These are phyloP conservation scores for Pseudogymnoascus pannorum DNA, from an alignment of 2,329 filamentous ascomycete genomes.

Conservation along the genomic window DNA sequence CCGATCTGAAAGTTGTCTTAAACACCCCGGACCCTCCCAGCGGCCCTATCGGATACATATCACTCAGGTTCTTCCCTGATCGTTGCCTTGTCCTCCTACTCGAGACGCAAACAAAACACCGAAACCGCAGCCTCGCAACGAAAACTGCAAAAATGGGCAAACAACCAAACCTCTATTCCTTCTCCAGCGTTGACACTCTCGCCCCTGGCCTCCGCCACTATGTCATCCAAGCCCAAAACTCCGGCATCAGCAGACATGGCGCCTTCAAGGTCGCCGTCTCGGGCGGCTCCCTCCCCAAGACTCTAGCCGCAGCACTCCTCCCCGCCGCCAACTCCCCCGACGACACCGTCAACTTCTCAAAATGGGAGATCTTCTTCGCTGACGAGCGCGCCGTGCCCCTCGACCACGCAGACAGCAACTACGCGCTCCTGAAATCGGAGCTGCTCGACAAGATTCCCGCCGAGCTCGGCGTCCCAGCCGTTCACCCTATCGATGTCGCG, in stretches of 20 bases:
- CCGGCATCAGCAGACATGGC: slow-evolving; percentile 70
- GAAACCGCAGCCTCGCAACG: neutral
- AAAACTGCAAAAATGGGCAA: slow-evolving; percentile 21
- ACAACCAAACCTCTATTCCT: slow-evolving; percentile 68
- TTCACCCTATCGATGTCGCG: slow-evolving; percentile 69
- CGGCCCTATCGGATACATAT: slow-evolving; percentile 11
- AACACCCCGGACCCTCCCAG: slow-evolving; percentile 17
- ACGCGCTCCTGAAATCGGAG: slow-evolving; percentile 78
- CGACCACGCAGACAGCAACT: slow-evolving; percentile 90
- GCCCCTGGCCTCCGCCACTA: slow-evolving; percentile 73
- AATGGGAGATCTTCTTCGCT: slow-evolving; percentile 98
- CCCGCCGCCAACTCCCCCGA: slow-evolving; percentile 35
- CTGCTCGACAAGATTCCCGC: slow-evolving; percentile 80
- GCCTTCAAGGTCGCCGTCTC: slow-evolving; percentile 90
- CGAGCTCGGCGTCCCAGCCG: slow-evolving; percentile 53
- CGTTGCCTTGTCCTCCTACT: neutral
- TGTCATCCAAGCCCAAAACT: slow-evolving; percentile 72
- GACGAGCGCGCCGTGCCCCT: slow-evolving; percentile 94
- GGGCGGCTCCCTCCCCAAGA: slow-evolving; percentile 85
- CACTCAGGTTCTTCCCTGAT: neutral
- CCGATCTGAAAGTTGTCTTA: slow-evolving; percentile 14
- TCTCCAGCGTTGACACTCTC: slow-evolving; percentile 61
- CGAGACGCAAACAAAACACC: neutral
- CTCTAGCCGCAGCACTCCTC: slow-evolving; percentile 77
- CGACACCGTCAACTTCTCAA: slow-evolving; percentile 67